Conservation (phyloP, 2,329 filamentous ascomycete genomes). For the Penicillium hesseltinei region DNA sequence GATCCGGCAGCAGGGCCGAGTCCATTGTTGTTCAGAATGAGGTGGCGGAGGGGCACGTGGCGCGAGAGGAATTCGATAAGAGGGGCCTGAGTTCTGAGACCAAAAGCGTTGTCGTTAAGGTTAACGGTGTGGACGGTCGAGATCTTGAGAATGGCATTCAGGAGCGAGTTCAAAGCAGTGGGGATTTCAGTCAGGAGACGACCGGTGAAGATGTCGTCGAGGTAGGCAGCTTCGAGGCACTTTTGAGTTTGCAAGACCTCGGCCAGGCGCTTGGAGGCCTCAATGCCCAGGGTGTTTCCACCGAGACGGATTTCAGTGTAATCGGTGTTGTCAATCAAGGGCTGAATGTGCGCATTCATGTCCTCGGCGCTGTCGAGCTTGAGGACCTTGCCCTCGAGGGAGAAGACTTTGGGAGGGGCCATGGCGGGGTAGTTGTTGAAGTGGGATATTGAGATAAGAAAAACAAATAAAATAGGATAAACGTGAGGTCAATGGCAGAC, state of each 20-base stretch:
- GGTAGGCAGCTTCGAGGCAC: constrained; percentile 75
- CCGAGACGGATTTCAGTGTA: constrained; percentile 77
- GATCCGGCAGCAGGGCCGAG: constrained; percentile 88
- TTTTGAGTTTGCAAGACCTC: constrained; percentile 82
- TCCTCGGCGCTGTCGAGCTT: constrained; percentile 89
- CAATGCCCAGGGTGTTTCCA: constrained; percentile 90
- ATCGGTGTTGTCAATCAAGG: constrained; percentile 67
- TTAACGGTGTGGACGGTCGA: constrained; percentile 87
- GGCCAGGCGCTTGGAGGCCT: constrained; percentile 80
- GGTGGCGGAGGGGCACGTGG: constrained; percentile 86
- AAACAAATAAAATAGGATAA: neutral
- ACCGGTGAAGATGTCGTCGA: constrained; percentile 97
- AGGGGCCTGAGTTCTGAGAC: constrained; percentile 88
- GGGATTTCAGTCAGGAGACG: constrained; percentile 93
- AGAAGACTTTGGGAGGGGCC: constrained; percentile 65
- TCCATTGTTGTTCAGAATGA: constrained; percentile 98
- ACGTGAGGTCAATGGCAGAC: neutral
- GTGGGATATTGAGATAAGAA: constrained; percentile 15
- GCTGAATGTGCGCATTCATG: constrained; percentile 77
- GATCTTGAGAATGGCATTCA: constrained; percentile 82
- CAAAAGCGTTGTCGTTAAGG: constrained; percentile 97
- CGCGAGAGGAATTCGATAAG: constrained; percentile 86
- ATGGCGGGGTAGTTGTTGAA: constrained; percentile 45
- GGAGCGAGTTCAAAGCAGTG: constrained; percentile 77
- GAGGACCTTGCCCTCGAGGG: constrained; percentile 84